phyloP scores from a whole-genome alignment of 352 stramenopile species.

The Globisporangium uncinulatum region DNA sequence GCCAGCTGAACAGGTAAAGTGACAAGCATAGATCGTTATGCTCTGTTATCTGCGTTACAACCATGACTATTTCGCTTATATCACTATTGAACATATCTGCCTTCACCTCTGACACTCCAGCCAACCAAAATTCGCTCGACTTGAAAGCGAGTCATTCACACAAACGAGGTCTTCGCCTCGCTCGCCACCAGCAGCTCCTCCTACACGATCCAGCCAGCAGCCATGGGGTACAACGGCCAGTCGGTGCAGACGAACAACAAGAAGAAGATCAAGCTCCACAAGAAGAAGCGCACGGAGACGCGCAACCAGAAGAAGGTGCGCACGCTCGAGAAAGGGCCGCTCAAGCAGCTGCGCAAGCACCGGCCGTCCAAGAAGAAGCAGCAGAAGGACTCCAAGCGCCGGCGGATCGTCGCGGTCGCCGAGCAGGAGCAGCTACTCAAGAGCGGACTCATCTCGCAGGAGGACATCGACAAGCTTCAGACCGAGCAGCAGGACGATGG shows the following conservation, averaged over 20 bases:
- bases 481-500: conserved; percentile 36
- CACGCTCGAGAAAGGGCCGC: conserved; percentile 45
- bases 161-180: no score
- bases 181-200: conserved; percentile 2
- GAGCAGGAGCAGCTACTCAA: conserved; percentile 79
- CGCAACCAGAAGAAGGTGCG: conserved; percentile 82
- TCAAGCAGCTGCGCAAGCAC: conserved; percentile 54
- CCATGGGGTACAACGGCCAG: conserved; percentile 49
- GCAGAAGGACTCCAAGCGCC: conserved; percentile 79
- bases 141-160: no score
- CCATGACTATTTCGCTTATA: no score
- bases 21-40: no score
- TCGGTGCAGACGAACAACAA: conserved; percentile 80
- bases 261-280: conserved; percentile 83
- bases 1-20: no score
- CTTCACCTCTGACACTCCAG: no score
- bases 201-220: conserved; percentile 8
- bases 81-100: no score
- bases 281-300: conserved; percentile 74
- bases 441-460: conserved; percentile 71
- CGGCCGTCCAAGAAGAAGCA: conserved; percentile 83
- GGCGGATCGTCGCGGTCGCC: conserved; percentile 55
- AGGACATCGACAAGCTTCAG: conserved; percentile 81
- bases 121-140: no score
- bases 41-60: no score